Evolutionary conservation across 192 early-diverging fungal genomes (phyloP), one percentile per base, ranked within the genome.

Genomic region (Mortierella antarctica): DNA sequence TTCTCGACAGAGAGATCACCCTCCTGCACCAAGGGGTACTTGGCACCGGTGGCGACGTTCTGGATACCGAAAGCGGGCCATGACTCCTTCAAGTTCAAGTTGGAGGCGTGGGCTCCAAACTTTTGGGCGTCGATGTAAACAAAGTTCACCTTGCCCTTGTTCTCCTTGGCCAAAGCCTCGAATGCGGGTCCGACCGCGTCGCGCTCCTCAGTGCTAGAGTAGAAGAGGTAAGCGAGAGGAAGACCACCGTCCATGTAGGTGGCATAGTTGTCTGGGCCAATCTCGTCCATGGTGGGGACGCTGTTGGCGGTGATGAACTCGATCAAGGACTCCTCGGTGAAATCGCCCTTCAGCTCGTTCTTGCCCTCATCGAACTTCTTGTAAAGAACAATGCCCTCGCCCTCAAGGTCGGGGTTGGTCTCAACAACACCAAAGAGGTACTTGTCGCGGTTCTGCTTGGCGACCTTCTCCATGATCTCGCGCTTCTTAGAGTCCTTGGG

Each of bases 61-160:
- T 96, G 94, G 83, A 99, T 90, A 69, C 89, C 96, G 74, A 99
- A 91, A 20, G 96, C 95, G 58, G 98, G 98, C 94, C 94, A 99
- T 67, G 85, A 72, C 79, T 95, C 91, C 89, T 96, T 94, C 56
- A 99, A 84, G 86, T 92, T 94, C 57, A 98, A 86, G 83, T 94
- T 94, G 60, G 92, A 87, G 55, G 94, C 97, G 84, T 98, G 96
- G 47, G 84, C 88, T 58, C 91, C 92, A 84, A 90, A 99, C 82
- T 96, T 92, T 84, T 41, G 76, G 51, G 93, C 95, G 67, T 99
- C 95, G 60, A 97, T 94, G 84, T 95, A 93, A 74, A 95, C 96
- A 88, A 98, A 94, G 89, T 84, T 92, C 64, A 98, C 65, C 80
- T 92, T 95, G 63, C 96, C 98, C 88, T 95, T 94, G 87, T 85